Evolutionary conservation across 2,329 filamentous ascomycete species (phyloP).

Genomic region (Coniochaeta sp.): DNA sequence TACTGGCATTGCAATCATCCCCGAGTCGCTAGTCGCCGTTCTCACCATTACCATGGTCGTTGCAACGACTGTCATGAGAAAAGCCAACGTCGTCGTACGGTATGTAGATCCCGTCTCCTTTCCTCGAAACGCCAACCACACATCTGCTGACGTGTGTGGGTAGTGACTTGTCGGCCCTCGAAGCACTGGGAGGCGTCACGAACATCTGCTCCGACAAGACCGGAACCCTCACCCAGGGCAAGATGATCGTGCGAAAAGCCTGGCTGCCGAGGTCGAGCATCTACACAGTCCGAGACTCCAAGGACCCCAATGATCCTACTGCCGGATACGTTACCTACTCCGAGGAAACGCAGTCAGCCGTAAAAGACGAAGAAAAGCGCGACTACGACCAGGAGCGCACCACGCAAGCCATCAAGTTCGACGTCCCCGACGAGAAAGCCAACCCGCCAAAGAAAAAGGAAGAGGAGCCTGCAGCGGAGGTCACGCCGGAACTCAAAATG

Average conservation of each 20-base stretch:
- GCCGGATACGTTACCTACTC: constrained; percentile 45
- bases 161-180: constrained; percentile 55
- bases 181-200: constrained; percentile 63
- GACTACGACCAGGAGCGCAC: constrained; percentile 56
- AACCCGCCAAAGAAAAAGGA: constrained; percentile 21
- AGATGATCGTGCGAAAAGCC: constrained; percentile 62
- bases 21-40: constrained; percentile 60
- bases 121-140: background rate
- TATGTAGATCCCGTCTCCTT: constrained; percentile 8
- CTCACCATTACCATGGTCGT: constrained; percentile 66
- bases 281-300: constrained; percentile 54
- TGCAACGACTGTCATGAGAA: constrained; percentile 57
- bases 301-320: constrained; percentile 54
- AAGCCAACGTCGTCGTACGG: constrained; percentile 57
- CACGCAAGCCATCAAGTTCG: constrained; percentile 53
- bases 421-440: constrained; percentile 51
- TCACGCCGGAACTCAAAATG: constrained; percentile 41
- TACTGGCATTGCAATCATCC: constrained; percentile 57
- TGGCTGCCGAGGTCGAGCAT: constrained; percentile 53
- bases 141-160: constrained; percentile 1
- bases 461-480: constrained; percentile 29
- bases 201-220: constrained; percentile 71
- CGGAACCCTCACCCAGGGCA: constrained; percentile 60
- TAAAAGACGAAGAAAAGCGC: constrained; percentile 27
- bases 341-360: constrained; percentile 24